Evolutionary conservation across 345 rosid genomes (phyloP).

Genomic region (Tarenaya hassleriana): DNA sequence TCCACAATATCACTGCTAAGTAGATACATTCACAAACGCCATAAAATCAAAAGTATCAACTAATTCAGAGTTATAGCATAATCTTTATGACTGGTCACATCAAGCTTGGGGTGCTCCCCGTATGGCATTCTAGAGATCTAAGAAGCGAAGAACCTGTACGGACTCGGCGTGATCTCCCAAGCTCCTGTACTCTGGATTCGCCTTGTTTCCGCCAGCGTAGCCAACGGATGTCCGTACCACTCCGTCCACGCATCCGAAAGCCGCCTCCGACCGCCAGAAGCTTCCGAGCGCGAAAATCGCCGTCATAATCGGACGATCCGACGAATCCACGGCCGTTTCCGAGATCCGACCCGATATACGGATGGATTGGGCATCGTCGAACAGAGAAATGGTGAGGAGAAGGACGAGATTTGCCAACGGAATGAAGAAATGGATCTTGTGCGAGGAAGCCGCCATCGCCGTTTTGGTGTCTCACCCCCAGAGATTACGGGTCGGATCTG

Average conservation of each 20-base stretch:
- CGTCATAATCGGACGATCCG: constrained; percentile 36
- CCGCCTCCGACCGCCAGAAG: constrained; percentile 97
- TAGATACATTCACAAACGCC: too few species aligned
- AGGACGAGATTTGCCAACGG: constrained; percentile 11
- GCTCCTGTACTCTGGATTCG: constrained; percentile 74
- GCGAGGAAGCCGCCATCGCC: constrained; percentile 25
- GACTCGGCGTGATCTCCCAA: constrained; percentile 81
- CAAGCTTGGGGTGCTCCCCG: too few species aligned
- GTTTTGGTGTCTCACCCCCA: too few species aligned
- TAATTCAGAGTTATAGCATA: too few species aligned
- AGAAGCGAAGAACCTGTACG: constrained; percentile 46
- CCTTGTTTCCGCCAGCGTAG: constrained; percentile 70
- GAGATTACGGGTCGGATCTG: too few species aligned
- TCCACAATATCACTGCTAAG: too few species aligned
- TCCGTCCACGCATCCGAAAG: constrained; percentile 79
- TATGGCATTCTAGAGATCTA: background rate
- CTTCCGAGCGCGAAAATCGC: constrained; percentile 89
- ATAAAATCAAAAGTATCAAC: too few species aligned
- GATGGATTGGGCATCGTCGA: constrained; percentile 39
- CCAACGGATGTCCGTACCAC: constrained; percentile 68
- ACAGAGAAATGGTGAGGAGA: constrained; percentile 24
- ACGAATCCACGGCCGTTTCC: constrained; percentile 24
- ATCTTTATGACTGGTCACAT: too few species aligned
- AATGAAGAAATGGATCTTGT: constrained; percentile 12
- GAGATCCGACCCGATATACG: constrained; percentile 55